Evolutionary conservation across 1,139 yeast genomes (phyloP), one percentile per base, ranked within the genome.

Genomic region (Zygosaccharomyces pseudobailii): DNA sequence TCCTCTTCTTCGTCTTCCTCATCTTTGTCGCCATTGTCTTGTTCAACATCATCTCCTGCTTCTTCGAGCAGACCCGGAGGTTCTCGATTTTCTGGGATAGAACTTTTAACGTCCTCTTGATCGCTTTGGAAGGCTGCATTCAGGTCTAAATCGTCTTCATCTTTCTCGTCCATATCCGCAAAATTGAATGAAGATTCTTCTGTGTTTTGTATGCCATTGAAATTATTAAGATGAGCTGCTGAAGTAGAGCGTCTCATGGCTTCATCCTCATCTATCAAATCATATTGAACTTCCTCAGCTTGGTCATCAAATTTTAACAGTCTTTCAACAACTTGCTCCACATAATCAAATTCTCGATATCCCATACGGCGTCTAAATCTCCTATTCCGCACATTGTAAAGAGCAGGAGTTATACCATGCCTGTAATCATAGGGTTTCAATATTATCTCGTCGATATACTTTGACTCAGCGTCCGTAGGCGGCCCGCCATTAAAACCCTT

Each of bases 381-480:
- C 33, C 80, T 68, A 51, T 76, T 75, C 19, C 75, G 65, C 6
- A 77, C 79, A 55, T 78, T 75, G 54, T 73, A 71, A 66, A 86
- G 73, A 0, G 97, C 96, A 2, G 87, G 83, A 0, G 94, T 79
- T 25, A 92, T 66, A 3, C 98, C 98, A 66, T 87, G 88, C n/a
- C 78, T 80, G 55, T 72, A 78, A 5, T 82, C 79, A 32, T 76
- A 76, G 23, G 71, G 71, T 47, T 71, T 72, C 37, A 71, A 59
- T 45, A 75, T 78, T n/a, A 70, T 61, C 39, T 72, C 67, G 19
- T 71, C 70, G 5, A 73, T 59, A 42, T 74, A 59, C 37, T 70
- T 70, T 52, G 76, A 72, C 46, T 77, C 71, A 3, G 79, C 77
- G 52, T 78, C 82, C 19, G 59, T 55, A 25, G 59, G 42, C 8